Evolutionary conservation across 345 rosid species (phyloP).

Genomic region (Trapa bicornis): DNA sequence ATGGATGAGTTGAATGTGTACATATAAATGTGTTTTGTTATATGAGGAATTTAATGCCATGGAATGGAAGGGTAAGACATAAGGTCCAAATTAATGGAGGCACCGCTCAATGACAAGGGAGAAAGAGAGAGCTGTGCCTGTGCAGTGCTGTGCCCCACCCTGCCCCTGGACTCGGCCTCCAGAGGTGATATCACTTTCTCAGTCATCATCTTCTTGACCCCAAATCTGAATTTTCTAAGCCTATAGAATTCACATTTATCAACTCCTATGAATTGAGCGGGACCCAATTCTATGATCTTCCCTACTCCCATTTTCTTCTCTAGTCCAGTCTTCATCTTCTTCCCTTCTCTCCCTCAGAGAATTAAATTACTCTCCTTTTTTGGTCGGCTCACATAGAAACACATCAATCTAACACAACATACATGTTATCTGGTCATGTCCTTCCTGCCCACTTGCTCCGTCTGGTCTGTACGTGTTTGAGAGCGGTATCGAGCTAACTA

Average conservation of each 20-base stretch:
- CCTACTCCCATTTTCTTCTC: not conserved
- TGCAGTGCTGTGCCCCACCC: not conserved
- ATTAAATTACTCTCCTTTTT: slow-evolving; percentile 11
- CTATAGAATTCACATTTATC: not conserved
- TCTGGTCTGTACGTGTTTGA: not conserved
- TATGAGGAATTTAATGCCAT: not conserved
- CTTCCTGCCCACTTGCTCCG: not conserved
- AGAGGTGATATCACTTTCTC: too few species aligned
- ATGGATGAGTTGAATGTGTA: too few species aligned
- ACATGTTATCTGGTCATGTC: not conserved
- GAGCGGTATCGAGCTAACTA: too few species aligned
- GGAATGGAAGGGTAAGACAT: not conserved
- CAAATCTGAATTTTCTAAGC: not conserved
- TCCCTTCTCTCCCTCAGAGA: slow-evolving; percentile 16
- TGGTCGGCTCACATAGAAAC: not conserved
- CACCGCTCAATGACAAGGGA: not conserved
- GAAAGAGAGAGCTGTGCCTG: not conserved
- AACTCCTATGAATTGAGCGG: not conserved
- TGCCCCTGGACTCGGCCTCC: not conserved
- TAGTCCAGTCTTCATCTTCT: not conserved
- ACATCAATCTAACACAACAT: not conserved
- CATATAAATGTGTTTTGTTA: not conserved
- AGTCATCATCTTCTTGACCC: too few species aligned
- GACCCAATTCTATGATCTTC: not conserved
- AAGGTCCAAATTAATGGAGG: slow-evolving; percentile 1